Base-by-base conservation (phyloP, 306 rosid genomes). In the Gillenia trifoliata region DNA sequence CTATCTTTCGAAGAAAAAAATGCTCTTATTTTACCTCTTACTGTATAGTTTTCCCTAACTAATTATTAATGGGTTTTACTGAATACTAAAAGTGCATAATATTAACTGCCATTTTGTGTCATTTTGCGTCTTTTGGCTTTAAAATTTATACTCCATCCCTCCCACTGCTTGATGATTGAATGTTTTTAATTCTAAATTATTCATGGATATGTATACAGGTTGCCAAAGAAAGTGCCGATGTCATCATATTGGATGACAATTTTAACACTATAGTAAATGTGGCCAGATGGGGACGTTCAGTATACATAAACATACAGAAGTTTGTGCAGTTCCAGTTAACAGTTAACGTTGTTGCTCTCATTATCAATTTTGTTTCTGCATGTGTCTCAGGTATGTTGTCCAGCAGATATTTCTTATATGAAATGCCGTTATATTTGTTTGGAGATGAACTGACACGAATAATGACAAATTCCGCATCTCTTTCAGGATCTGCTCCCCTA, bases 251-350 rank as follows among this genome's bases (percentile, higher is more conserved):
- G 90, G 97, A 94, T 55, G 99, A 94, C 75, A 87, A 94, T 82
- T 94, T 94, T 73, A 19, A 86, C 15, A 92, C 99, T 22, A 92
- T 94, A 74, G 86, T 94, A 64, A 92, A 86, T 62, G 99, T 92
- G 57, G 93, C 90, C 28, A 89, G 72, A 88, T 92, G 96, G 99
- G 99, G 99, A 78, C 96, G 99, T 9, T 83, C 99, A 17, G 97
- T 92, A 3, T 94, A 92, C 82, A 92, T 89, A 83, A 94, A 94
- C 85, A 92, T 94, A 54, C 97, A 94, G 76, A 94, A 94, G 85
- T 92, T 94, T 80, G 99, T 94, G 74, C 97, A 94, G 87, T 94
- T 94, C 78, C 99, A 94, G 80, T 80, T 94, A 49, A 94, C 99
- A 19, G 97, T 94, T 76, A 94, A 94, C 67, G 87, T 94, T 66